Evolutionary conservation across 805 yeast species (phyloP).

Genomic region (Candida sonorensis): DNA sequence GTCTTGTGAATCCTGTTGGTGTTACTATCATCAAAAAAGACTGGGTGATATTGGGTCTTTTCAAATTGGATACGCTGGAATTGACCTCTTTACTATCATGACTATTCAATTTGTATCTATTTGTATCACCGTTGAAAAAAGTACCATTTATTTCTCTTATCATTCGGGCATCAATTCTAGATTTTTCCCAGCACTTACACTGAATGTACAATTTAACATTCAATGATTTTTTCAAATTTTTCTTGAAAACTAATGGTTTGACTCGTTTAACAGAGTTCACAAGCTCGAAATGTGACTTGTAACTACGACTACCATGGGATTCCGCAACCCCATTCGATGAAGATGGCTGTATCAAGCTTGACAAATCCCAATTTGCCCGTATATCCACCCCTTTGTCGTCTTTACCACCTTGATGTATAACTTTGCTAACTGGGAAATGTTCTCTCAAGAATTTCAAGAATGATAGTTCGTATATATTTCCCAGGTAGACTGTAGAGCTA

Average conservation of each 20-base stretch:
- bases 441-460: slow-evolving; percentile 33
- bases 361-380: slow-evolving; percentile 42
- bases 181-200: slow-evolving; percentile 41
- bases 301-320: too few species aligned
- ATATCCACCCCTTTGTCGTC: slow-evolving; percentile 54
- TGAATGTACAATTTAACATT: slow-evolving; percentile 43
- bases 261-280: slow-evolving; percentile 21
- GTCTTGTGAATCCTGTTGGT: slow-evolving; percentile 40
- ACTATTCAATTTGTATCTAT: too few species aligned
- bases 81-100: not conserved
- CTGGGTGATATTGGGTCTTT: slow-evolving; percentile 2
- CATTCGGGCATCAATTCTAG: slow-evolving; percentile 37
- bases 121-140: slow-evolving; percentile 26
- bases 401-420: slow-evolving; percentile 46
- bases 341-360: slow-evolving; percentile 11
- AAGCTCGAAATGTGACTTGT: slow-evolving; percentile 7
- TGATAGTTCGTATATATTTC: slow-evolving; percentile 48
- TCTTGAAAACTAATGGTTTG: slow-evolving; percentile 19
- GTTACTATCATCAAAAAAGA: slow-evolving; percentile 37
- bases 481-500: slow-evolving; percentile 42
- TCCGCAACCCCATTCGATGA: slow-evolving; percentile 1
- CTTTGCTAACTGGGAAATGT: slow-evolving; percentile 29
- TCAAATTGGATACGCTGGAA: too few species aligned
- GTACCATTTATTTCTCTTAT: slow-evolving; percentile 52
- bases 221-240: slow-evolving; percentile 11